Conservation (phyloP, 2,329 filamentous ascomycete species). For the Fusarium sp. region DNA sequence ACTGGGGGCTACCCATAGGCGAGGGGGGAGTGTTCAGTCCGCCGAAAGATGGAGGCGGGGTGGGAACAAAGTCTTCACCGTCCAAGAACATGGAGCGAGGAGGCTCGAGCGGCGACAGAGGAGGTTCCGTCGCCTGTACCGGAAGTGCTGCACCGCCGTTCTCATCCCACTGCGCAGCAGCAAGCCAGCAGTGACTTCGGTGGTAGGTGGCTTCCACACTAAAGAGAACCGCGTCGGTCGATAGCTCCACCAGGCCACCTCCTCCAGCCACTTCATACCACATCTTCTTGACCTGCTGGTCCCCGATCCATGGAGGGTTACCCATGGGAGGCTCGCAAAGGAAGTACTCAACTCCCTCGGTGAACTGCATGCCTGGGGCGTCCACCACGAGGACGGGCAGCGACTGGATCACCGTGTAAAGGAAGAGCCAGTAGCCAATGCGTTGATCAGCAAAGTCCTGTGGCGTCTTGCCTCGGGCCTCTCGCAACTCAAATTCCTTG, state of each 20-base stretch:
- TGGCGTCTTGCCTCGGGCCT: constrained; percentile 71
- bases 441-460: constrained; percentile 77
- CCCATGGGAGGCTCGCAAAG: constrained; percentile 80
- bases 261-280: constrained; percentile 81
- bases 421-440: constrained; percentile 83
- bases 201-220: constrained; percentile 70
- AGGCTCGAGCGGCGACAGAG: constrained; percentile 53
- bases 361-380: constrained; percentile 74
- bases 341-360: constrained; percentile 83
- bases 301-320: constrained; percentile 78
- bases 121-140: constrained; percentile 44
- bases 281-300: constrained; percentile 70
- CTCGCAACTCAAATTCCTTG: constrained; percentile 75
- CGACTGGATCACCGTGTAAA: constrained; percentile 81
- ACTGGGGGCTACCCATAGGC: constrained; percentile 45
- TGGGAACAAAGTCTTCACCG: constrained; percentile 40
- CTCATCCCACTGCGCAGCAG: constrained; percentile 62
- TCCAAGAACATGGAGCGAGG: constrained; percentile 50
- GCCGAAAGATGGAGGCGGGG: constrained; percentile 37
- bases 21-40: constrained; percentile 41
- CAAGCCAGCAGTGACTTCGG: constrained; percentile 67
- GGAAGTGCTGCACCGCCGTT: constrained; percentile 40
- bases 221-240: constrained; percentile 69
- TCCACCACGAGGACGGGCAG: constrained; percentile 83
- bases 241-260: constrained; percentile 66